Base-by-base conservation (phyloP, 768 basidiomycete species). In the Lactifluus hygrophoroides region DNA sequence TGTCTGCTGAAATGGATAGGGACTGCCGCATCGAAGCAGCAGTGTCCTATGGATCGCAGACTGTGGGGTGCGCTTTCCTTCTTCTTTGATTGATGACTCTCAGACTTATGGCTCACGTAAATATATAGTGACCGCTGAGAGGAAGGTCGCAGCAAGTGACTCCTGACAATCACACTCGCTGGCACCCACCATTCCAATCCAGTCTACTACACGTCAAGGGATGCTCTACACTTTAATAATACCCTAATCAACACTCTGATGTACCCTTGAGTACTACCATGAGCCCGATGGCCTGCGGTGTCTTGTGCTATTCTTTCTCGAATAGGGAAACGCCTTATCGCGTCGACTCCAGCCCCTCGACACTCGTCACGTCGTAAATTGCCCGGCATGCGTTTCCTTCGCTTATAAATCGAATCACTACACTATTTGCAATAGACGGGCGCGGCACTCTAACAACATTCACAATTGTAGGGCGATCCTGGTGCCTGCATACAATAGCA, bases 41-140 rank as follows among this genome's bases (percentile, higher is more conserved):
- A 94, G 65, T 99, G 96, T 76, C 96, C 96, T n/a, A 94, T 99
- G 92, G 95, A 98, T 69, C 78, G 96, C 30, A 75, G 92, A 66
- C 76, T 85, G 3, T 99, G 95, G 95, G 86, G 94, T 94, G 63
- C 58, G 87, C 76, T 5, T 7, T 32, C 25, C 19, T 1, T 34
- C 11, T 21, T 19, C 44, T 32, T 52, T 17, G 17, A 34, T 13
- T 53, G 14, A 13, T 8, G 5, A n/a, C 19, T 1, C 35, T n/a
- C 27, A 45, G n/a, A 23, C 46, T 43, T 23, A 40, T 55, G 3
- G 48, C 23, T 2, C 0, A 27, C 40, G 21, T 45, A 27, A 46
- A 37, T 25, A 19, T 13, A 51, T 58, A 81, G 80, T 81, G 54
- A 82, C 80, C 2, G 80, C 80, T 3, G 81, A 82, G 66, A 70